Conservation (phyloP, 1,284 basidiomycete genomes). For the Papiliotrema fonsecae region DNA sequence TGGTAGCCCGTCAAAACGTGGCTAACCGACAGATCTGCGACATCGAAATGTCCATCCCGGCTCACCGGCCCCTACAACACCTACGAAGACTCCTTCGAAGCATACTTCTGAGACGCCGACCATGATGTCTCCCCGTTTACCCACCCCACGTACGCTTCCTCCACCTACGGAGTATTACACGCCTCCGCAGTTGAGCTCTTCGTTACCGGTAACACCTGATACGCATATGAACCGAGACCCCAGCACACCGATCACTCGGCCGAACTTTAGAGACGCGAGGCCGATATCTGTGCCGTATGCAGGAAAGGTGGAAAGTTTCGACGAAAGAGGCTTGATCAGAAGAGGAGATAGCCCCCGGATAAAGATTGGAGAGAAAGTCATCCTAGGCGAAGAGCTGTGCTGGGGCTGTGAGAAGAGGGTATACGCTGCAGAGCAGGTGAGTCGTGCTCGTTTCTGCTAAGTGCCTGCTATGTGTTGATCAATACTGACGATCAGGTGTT, state of each 20-base stretch:
- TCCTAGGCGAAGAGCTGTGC: constrained; percentile 34
- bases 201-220: constrained; percentile 13
- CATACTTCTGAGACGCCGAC: constrained; percentile 7
- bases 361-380: constrained; percentile 37
- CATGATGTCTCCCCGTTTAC: constrained; percentile 5
- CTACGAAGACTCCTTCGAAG: constrained; percentile 12
- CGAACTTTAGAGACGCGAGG: constrained; percentile 30
- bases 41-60: constrained; percentile 31
- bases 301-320: constrained; percentile 27
- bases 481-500: constrained; percentile 16
- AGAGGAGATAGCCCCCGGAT: constrained; percentile 28
- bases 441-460: constrained; percentile 10
- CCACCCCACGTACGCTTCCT: constrained; percentile 13
- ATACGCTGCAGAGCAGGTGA: constrained; percentile 45
- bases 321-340: constrained; percentile 32
- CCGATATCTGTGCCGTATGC: constrained; percentile 32
- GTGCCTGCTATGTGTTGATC: not conserved
- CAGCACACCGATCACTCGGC: constrained; percentile 26
- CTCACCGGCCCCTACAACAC: constrained; percentile 15
- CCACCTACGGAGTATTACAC: constrained; percentile 29
- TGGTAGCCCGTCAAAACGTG: no score
- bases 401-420: constrained; percentile 44
- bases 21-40: constrained; percentile 40
- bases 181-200: constrained; percentile 14
- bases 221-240: constrained; percentile 13